Evolutionary conservation across 2,329 filamentous ascomycete species (phyloP).

Genomic region (Hymenoscyphus occultus): DNA sequence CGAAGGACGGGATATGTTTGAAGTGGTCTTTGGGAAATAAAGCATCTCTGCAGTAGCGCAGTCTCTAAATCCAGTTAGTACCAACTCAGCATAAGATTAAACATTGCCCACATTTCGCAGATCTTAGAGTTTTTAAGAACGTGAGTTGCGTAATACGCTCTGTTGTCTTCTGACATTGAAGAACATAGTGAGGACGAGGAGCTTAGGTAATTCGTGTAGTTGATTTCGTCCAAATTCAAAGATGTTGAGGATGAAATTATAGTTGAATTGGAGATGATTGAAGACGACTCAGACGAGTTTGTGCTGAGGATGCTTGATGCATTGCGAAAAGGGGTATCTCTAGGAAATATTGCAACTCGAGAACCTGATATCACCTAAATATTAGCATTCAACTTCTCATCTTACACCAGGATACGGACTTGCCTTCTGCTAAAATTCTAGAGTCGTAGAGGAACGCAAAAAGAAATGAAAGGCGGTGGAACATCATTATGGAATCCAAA

Average conservation of each 20-base stretch:
- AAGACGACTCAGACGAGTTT: neutral
- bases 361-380: neutral
- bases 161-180: too few species aligned
- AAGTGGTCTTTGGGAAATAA: neutral
- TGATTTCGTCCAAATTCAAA: neutral
- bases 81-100: neutral
- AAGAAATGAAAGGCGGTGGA: neutral
- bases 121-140: too few species aligned
- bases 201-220: neutral
- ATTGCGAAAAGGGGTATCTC: neutral
- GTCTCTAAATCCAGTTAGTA: neutral
- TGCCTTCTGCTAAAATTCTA: neutral
- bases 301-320: neutral
- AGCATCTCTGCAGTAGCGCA: neutral
- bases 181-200: too few species aligned
- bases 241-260: neutral
- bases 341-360: neutral
- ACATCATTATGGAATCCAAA: neutral
- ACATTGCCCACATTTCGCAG: neutral
- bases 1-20: neutral
- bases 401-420: neutral
- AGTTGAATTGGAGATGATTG: neutral
- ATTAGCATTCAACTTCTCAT: neutral
- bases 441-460: neutral
- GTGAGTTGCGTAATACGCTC: too few species aligned